phyloP scores from a whole-genome alignment of 805 yeast species.

The Kodamaea fukazawae region DNA sequence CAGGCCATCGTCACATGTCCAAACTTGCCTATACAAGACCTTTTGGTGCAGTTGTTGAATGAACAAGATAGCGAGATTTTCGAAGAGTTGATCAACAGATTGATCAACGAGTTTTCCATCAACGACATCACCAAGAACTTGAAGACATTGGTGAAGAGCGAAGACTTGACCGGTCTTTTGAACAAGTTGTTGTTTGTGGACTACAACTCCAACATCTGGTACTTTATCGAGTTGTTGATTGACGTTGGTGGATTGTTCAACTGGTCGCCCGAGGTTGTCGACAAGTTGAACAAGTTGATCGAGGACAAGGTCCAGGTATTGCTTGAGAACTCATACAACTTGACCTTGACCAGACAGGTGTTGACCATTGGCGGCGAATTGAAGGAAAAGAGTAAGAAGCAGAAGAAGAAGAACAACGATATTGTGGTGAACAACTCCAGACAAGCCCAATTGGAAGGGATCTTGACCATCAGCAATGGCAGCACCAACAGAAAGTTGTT shows the following conservation, averaged over 20 bases:
- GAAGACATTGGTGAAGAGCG: slow-evolving; percentile 30
- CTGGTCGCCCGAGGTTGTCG: slow-evolving; percentile 53
- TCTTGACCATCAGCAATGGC: slow-evolving; percentile 30
- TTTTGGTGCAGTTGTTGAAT: slow-evolving; percentile 56
- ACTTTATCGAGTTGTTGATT: slow-evolving; percentile 59
- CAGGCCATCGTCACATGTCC: slow-evolving; percentile 83
- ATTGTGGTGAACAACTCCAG: slow-evolving; percentile 16
- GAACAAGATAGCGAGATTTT: slow-evolving; percentile 45
- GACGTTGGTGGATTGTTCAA: slow-evolving; percentile 74
- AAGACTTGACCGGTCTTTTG: slow-evolving; percentile 36
- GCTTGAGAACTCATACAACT: slow-evolving; percentile 40
- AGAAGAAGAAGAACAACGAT: slow-evolving; percentile 24
- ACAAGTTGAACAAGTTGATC: slow-evolving; percentile 44
- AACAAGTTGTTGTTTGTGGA: slow-evolving; percentile 31
- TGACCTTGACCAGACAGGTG: slow-evolving; percentile 48
- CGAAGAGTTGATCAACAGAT: slow-evolving; percentile 62
- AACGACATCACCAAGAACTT: slow-evolving; percentile 55
- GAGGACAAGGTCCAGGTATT: slow-evolving; percentile 45
- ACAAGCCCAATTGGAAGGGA: slow-evolving; percentile 31
- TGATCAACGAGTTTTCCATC: slow-evolving; percentile 61
- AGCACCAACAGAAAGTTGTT: slow-evolving; percentile 26
- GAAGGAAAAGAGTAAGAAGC: slow-evolving; percentile 22
- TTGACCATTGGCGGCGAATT: slow-evolving; percentile 26
- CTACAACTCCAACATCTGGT: slow-evolving; percentile 55
- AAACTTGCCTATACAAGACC: slow-evolving; percentile 59